Base-by-base conservation (phyloP, 306 rosid genomes). In the Lupinus albus region DNA sequence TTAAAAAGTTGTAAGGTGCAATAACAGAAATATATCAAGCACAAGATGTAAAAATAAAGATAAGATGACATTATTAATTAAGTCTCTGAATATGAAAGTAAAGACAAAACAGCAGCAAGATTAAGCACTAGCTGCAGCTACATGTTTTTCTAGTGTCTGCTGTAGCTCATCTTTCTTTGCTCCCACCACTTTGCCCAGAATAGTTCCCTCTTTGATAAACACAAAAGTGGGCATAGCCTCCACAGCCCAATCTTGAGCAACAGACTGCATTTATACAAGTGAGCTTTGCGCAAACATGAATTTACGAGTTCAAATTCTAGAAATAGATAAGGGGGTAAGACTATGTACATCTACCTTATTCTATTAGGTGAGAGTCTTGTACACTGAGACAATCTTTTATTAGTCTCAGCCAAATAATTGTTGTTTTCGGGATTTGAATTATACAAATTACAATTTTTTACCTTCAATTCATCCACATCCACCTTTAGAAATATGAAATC, bases 221-320 rank as follows among this genome's bases (percentile, higher is more conserved):
- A 90, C 78, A 81, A 94, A 94, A 1, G 97, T 88, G 0, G 97
- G 97, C 99, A 94, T 90, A 72, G 96, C 92, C 78, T 94, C 96
- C 75, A 90, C 82, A n/a, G 94, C 96, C 96, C 95, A 90, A 70
- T 94, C 99, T 56, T 79, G 79, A 64, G 97, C 92, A 39, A 90
- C 91, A 28, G 80, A 13, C 99, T 93, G 82, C 84, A 84, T 30
- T 41, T 11, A 63, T 56, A 48, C 18, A 50, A 51, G 48, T 42
- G 35, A 13, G 13, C 55, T 9, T 9, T 58, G 1, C n/a, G n/a
- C n/a, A n/a, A n/a, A n/a, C n/a, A n/a, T n/a, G n/a, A n/a, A n/a
- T n/a, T n/a, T n/a, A n/a, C n/a, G n/a, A n/a, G n/a, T n/a, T n/a
- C n/a, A n/a, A n/a, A n/a, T n/a, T n/a, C n/a, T n/a, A n/a, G n/a